phyloP scores from a whole-genome alignment of 2,329 filamentous ascomycete genomes.

The Penicillium italicum region DNA sequence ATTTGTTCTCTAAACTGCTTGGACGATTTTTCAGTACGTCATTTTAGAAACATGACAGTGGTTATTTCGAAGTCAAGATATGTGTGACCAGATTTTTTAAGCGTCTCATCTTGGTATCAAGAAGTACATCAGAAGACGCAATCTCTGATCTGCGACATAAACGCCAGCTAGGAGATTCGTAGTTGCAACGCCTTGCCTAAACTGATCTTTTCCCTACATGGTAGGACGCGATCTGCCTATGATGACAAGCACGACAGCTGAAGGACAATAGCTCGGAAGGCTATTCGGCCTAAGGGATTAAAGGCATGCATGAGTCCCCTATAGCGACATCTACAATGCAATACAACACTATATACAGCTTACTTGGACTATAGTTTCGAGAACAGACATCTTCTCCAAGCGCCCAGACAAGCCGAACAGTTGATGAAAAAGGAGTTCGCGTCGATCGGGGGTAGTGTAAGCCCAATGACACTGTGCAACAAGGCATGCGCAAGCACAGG shows the following conservation, averaged over 20 bases:
- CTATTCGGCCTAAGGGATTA: no score
- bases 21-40: background rate
- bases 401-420: constrained; percentile 49
- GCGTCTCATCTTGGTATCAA: background rate
- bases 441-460: constrained; percentile 71
- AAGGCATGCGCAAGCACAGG: constrained; percentile 70
- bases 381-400: constrained; percentile 57
- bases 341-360: no score
- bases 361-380: no score
- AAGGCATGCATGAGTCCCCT: no score
- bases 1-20: background rate
- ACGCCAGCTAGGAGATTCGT: background rate
- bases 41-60: background rate
- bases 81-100: background rate
- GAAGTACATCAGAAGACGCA: background rate
- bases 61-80: no score
- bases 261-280: no score
- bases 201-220: no score
- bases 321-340: no score
- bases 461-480: constrained; percentile 69
- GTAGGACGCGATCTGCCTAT: no score
- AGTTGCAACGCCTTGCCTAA: background rate
- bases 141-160: background rate
- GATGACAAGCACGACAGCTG: no score
- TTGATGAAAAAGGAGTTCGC: constrained; percentile 62